Evolutionary conservation across 192 early-diverging fungal species (phyloP), one percentile per base, ranked within the genome.

Genomic region (Linnemannia exigua): DNA sequence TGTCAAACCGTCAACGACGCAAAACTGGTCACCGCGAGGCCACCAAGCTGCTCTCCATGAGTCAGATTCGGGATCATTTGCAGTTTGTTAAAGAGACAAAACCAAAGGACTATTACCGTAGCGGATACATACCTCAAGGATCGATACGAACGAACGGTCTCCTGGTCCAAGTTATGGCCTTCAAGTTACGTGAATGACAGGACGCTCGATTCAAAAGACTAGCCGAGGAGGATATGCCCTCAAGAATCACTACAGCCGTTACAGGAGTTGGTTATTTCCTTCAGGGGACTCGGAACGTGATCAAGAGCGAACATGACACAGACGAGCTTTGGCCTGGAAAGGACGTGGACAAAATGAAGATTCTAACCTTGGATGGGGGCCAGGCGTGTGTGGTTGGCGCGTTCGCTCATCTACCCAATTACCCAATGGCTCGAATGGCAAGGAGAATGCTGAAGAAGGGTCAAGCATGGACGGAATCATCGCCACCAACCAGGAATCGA

Each of bases 311-410:
- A 71, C 61, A 79, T 5, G 78, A 67, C 8, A 37, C 73, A 16
- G 71, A 22, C 12, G 31, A 37, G 17, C 46, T 79, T 25, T 79
- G 63, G 71, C 78, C 71, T 22, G 63, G 52, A 41, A 66, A 41
- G 31, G n/a, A 71, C 35, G 33, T 51, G 15, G 5, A 22, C 17
- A n/a, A 41, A 7, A 73, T 74, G 58, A 73, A 74, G 78, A 67
- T 73, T 46, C 41, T 79, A 3, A 73, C 78, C 11, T 46, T 79
- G 19, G 78, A 79, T 72, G 78, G 54, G 22, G 77, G 71, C 3
- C 63, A 73, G 15, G 78, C 78, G 11, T 79, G 31, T 22, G 71
- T 73, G 17, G 61, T 79, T 28, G 78, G 78, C 5, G 63, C 61
- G 14, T 79, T 35, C 16, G 54, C 70, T 5, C 46, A 73, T 51